These are phyloP conservation scores for Noccaea caerulescens DNA, from an alignment of 345 rosid genomes.

Conservation along the genomic window DNA sequence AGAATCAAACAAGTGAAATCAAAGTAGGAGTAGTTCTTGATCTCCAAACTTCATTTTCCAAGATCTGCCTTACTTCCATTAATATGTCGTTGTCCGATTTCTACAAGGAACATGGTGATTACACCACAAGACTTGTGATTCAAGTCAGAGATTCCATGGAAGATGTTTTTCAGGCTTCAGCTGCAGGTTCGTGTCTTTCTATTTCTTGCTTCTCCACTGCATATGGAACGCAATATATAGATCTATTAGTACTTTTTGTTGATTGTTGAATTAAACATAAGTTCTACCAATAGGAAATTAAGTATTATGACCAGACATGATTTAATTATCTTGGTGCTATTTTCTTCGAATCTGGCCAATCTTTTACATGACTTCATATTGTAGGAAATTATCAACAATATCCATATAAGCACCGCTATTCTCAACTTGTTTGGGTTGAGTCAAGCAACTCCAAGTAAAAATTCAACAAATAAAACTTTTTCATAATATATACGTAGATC, in stretches of 20 bases:
- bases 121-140: slow-evolving; percentile 36
- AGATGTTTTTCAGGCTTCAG: slow-evolving; percentile 44
- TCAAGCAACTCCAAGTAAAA: too few species aligned
- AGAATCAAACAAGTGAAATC: slow-evolving; percentile 19
- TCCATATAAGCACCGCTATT: too few species aligned
- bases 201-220: not conserved
- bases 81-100: slow-evolving; percentile 43
- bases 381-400: too few species aligned
- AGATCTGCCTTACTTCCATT: slow-evolving; percentile 34
- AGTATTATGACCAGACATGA: too few species aligned
- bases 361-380: not conserved
- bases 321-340: too few species aligned
- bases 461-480: too few species aligned
- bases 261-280: too few species aligned
- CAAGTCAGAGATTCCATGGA: slow-evolving; percentile 36
- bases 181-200: slow-evolving; percentile 42
- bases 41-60: slow-evolving; percentile 25
- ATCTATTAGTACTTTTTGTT: not conserved
- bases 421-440: too few species aligned
- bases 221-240: not conserved
- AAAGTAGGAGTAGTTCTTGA: slow-evolving; percentile 51
- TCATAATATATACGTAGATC: too few species aligned
- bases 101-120: slow-evolving; percentile 31
- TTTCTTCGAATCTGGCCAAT: too few species aligned
- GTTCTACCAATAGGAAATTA: too few species aligned